Evolutionary conservation across 2,329 filamentous ascomycete genomes (phyloP).

Genomic region (Talaromyces sp.): DNA sequence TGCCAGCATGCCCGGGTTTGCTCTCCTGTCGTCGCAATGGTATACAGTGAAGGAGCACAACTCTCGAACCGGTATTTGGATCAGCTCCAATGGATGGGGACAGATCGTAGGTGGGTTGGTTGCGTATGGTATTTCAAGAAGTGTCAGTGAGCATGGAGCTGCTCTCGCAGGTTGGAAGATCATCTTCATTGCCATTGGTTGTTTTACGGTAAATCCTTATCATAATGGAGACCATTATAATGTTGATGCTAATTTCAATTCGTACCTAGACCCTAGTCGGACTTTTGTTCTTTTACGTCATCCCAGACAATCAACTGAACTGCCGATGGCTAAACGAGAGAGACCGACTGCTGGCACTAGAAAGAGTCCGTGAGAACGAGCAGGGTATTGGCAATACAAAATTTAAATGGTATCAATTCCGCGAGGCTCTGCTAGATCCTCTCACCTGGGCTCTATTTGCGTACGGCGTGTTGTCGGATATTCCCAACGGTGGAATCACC

Average conservation of each 20-base stretch:
- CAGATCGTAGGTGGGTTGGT: constrained; percentile 1
- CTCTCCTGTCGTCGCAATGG: not conserved
- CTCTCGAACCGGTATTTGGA: not conserved
- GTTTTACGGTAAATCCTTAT: constrained; percentile 34
- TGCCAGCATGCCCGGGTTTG: constrained; percentile 1
- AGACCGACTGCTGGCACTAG: constrained; percentile 52
- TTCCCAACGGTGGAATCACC: constrained; percentile 15
- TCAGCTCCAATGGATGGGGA: constrained; percentile 2
- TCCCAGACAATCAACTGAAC: constrained; percentile 54
- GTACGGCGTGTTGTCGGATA: constrained; percentile 13
- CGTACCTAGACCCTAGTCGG: constrained; percentile 27
- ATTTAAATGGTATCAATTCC: constrained; percentile 42
- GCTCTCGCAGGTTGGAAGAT: constrained; percentile 50
- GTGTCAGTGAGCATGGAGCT: not conserved
- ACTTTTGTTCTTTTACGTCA: constrained; percentile 39
- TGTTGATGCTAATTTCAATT: not conserved
- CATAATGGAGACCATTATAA: not conserved
- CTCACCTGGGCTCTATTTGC: constrained; percentile 9
- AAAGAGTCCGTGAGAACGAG: constrained; percentile 45
- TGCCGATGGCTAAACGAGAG: constrained; percentile 54
- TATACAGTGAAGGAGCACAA: not conserved
- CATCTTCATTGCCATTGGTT: constrained; percentile 46
- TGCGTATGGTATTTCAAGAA: not conserved
- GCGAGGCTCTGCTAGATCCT: constrained; percentile 37
- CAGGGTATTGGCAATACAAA: constrained; percentile 41